Conservation (phyloP, 495 filamentous ascomycete genomes). For the Geopyxis carbonaria region DNA sequence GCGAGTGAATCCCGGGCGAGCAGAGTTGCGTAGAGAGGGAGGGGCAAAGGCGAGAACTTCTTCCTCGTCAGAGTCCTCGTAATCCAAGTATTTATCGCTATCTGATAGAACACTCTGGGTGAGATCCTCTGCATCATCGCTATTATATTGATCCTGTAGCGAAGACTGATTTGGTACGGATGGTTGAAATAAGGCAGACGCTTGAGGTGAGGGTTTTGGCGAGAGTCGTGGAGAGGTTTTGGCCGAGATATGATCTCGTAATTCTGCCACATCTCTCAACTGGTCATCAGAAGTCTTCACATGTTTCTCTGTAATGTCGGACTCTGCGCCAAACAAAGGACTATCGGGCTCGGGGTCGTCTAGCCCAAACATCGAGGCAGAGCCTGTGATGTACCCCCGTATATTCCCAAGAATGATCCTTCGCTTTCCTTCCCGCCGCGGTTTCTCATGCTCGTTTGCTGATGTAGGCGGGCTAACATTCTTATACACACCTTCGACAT, state of each 20-base stretch:
- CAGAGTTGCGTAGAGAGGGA: slow-evolving; percentile 2
- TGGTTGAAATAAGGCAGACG: too few species aligned
- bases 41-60: slow-evolving; percentile 22
- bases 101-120: too few species aligned
- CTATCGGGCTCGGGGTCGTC: slow-evolving; percentile 41
- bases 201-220: too few species aligned
- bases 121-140: too few species aligned
- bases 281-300: too few species aligned
- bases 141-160: too few species aligned
- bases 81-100: slow-evolving; percentile 15
- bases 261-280: too few species aligned
- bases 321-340: slow-evolving; percentile 27
- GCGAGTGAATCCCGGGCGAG: background rate
- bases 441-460: slow-evolving; percentile 14
- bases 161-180: too few species aligned
- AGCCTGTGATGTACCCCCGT: slow-evolving; percentile 48
- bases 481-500: slow-evolving; percentile 41
- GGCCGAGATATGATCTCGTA: too few species aligned
- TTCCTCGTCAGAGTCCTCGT: slow-evolving; percentile 21
- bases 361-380: slow-evolving; percentile 53
- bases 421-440: slow-evolving; percentile 43
- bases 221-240: too few species aligned
- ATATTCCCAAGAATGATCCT: slow-evolving; percentile 46
- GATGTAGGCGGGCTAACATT: slow-evolving; percentile 25
- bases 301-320: slow-evolving; percentile 28